Evolutionary conservation across 2,329 filamentous ascomycete genomes (phyloP).

Genomic region (Aspergillus alliaceus): DNA sequence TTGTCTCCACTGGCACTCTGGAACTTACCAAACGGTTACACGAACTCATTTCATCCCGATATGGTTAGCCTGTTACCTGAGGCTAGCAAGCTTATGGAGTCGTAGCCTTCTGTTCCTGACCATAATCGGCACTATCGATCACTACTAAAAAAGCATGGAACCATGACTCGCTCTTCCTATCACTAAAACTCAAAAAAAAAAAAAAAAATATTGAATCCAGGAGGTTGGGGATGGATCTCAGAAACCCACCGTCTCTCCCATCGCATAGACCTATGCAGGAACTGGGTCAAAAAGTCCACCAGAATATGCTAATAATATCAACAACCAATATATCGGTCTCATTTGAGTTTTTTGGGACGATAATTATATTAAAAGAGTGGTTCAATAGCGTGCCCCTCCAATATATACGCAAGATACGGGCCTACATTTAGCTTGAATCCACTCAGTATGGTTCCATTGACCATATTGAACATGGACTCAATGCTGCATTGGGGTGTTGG

Average conservation of each 20-base stretch:
- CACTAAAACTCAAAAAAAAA: too few species aligned
- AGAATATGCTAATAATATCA: not conserved
- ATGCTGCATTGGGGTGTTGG: not conserved
- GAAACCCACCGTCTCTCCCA: not conserved
- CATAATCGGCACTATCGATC: not conserved
- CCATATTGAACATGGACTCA: too few species aligned
- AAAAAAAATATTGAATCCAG: not conserved
- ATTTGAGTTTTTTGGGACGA: not conserved
- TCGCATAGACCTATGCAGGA: conserved; percentile 1
- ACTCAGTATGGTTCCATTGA: not conserved
- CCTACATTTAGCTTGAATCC: not conserved
- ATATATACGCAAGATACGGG: not conserved
- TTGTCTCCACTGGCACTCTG: not conserved
- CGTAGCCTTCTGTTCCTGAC: not conserved
- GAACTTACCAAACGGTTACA: not conserved
- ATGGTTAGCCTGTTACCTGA: not conserved
- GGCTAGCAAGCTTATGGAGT: not conserved
- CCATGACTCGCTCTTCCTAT: not conserved
- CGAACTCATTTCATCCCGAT: not conserved
- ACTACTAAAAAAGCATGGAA: not conserved
- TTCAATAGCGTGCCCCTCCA: not conserved
- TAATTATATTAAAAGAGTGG: not conserved
- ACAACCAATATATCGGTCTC: not conserved
- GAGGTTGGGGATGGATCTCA: not conserved
- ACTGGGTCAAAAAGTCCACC: not conserved